These are phyloP conservation scores for Polygonum maritimum DNA, from an alignment of 148 eudicot genomes.

Conservation along the genomic window DNA sequence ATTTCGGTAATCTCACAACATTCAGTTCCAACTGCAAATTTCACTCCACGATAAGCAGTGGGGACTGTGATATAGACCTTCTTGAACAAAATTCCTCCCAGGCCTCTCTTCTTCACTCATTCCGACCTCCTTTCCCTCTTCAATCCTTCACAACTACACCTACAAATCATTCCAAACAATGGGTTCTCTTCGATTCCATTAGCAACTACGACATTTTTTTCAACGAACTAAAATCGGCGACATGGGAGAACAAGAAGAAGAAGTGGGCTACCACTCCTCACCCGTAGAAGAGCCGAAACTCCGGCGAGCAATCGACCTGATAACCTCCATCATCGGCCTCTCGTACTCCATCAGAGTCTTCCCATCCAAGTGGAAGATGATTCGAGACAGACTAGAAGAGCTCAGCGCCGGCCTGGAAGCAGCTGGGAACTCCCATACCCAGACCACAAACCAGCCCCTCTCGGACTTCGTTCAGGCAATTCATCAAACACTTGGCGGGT, in stretches of 20 bases:
- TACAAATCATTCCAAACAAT: not conserved
- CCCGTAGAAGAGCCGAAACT: slow-evolving; percentile 18
- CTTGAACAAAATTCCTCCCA: not conserved
- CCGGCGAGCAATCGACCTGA: slow-evolving; percentile 26
- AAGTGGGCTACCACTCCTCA: slow-evolving; percentile 3
- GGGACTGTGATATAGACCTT: not conserved
- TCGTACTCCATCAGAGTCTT: slow-evolving; percentile 58
- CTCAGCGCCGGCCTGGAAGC: slow-evolving; percentile 41
- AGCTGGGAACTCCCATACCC: slow-evolving; percentile 22
- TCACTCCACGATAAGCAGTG: slow-evolving; percentile 1
- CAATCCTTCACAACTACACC: not conserved
- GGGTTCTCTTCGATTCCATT: slow-evolving; percentile 6
- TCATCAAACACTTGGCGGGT: slow-evolving; percentile 20
- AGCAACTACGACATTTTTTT: not conserved
- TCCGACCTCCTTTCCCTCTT: not conserved
- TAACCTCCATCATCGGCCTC: slow-evolving; percentile 31
- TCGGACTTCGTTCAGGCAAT: slow-evolving; percentile 25
- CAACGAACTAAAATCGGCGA: not conserved
- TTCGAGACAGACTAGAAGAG: slow-evolving; percentile 57
- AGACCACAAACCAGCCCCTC: slow-evolving; percentile 16
- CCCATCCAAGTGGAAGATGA: slow-evolving; percentile 53
- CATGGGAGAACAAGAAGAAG: slow-evolving; percentile 1
- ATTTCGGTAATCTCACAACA: not conserved
- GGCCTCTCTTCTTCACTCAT: slow-evolving; percentile 3
- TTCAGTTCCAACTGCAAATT: slow-evolving; percentile 7